Evolutionary conservation across 2,329 filamentous ascomycete species (phyloP).

Genomic region (Aspergillus ustus): DNA sequence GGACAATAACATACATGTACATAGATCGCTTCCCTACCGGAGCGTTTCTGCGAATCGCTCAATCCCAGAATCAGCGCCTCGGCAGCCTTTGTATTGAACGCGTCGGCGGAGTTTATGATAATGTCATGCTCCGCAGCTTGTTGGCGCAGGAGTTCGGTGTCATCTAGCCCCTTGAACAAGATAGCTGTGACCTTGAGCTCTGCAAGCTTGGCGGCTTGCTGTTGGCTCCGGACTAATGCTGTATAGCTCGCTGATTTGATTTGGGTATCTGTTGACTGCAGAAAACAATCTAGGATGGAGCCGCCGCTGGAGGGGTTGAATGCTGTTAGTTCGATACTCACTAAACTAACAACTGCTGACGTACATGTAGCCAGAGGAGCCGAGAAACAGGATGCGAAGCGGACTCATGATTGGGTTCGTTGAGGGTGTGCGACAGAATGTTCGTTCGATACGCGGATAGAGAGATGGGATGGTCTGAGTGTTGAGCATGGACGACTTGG

Average conservation of each 20-base stretch:
- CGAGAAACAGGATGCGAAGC: no score
- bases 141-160: conserved; percentile 13
- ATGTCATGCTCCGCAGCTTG: conserved; percentile 31
- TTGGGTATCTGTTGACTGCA: background rate
- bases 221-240: background rate
- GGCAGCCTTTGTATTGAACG: conserved; percentile 44
- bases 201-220: background rate
- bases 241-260: background rate
- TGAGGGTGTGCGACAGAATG: no score
- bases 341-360: no score
- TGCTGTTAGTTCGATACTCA: no score
- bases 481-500: no score
- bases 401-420: no score
- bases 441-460: no score
- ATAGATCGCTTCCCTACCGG: conserved; percentile 35
- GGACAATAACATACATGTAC: background rate
- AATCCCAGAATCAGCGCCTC: conserved; percentile 52
- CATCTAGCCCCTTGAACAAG: conserved; percentile 23
- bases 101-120: conserved; percentile 51
- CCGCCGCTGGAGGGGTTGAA: background rate
- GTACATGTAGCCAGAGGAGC: no score
- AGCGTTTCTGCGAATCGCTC: conserved; percentile 40
- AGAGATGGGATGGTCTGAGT: no score
- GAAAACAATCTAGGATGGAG: background rate
- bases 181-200: conserved; percentile 14